Conservation (phyloP, 1,284 basidiomycete species). For the Cryptococcus hybrid region DNA sequence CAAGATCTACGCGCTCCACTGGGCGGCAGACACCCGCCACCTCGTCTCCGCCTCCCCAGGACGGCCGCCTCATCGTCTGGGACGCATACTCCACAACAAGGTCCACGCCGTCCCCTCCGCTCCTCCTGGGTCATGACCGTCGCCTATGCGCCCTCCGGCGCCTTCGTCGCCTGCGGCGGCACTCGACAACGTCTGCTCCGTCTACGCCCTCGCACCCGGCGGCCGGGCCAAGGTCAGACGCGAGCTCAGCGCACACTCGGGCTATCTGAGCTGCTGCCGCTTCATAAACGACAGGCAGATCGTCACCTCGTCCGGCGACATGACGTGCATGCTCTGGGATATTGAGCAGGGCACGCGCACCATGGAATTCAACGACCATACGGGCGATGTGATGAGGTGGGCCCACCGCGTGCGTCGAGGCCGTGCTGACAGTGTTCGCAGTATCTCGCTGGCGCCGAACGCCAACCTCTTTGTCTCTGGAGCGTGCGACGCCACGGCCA, state of each 20-base stretch:
- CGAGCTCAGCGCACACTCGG: slow-evolving; percentile 94
- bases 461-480: slow-evolving; percentile 97
- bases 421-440: slow-evolving; percentile 41
- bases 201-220: slow-evolving; percentile 67
- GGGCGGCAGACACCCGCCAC: slow-evolving; percentile 94
- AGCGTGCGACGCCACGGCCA: slow-evolving; percentile 96
- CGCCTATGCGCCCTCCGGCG: slow-evolving; percentile 94
- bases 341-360: slow-evolving; percentile 94
- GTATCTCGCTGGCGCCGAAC: slow-evolving; percentile 88
- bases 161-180: slow-evolving; percentile 96
- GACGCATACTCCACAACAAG: slow-evolving; percentile 99
- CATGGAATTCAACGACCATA: slow-evolving; percentile 97
- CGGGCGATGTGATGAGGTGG: slow-evolving; percentile 98
- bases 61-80: slow-evolving; percentile 99
- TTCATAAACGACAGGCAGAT: slow-evolving; percentile 99
- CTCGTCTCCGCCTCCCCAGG: slow-evolving; percentile 98
- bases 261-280: slow-evolving; percentile 95
- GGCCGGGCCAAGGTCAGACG: slow-evolving; percentile 58
- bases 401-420: slow-evolving; percentile 17
- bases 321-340: slow-evolving; percentile 99
- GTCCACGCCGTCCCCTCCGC: slow-evolving; percentile 95
- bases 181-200: slow-evolving; percentile 98
- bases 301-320: slow-evolving; percentile 94
- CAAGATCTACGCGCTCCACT: slow-evolving; percentile 99
- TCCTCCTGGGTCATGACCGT: slow-evolving; percentile 99